Base-by-base conservation (phyloP, 2,329 filamentous ascomycete genomes). In the Pseudonectria buxi region DNA sequence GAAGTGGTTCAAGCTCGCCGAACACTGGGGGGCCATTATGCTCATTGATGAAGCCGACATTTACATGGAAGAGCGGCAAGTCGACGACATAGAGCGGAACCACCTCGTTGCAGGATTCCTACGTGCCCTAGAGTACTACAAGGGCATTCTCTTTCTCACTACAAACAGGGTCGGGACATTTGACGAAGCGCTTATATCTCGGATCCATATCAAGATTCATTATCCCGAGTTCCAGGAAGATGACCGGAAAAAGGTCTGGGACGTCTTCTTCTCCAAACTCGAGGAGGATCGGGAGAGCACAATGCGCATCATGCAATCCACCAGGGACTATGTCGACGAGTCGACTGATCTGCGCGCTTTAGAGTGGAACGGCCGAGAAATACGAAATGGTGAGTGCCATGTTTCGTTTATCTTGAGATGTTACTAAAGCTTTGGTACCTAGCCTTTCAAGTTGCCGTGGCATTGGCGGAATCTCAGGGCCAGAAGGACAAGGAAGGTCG, bases 161-260 rank as follows among this genome's bases (percentile, higher is more conserved):
- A 54, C 55, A 0, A 60, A 59, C 26, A 33, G 54, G 2, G 49
- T 56, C 0, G 56, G 50, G 0, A 36, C 45, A 0, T 58, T 59
- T 22, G 56, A 58, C 12, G 54, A 58, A 2, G 56, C 56, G 1
- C 56, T 59, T 32, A 50, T 55, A 4, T 59, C 56, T 0, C 50
- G 55, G 2, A 45, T 58, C 1, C 55, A 61, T 10, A 28, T 61
- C 3, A 43, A 56, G 24, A 28, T 58, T 0, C 48, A 52, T 30
- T 58, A 57, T 11, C 35, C 41, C 0, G 47, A 54, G 7, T 56
- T 59, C 10, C 45, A 44, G 3, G 51, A 57, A 4, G 43, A 51
- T 0, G 40, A 54, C 18, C 39, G 54, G 0, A 33, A 51, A 7
- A 22, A 38, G 9, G 35, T 60, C 6, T 61, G 58, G 55, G 24